Evolutionary conservation across 176 grass and related monocot species (phyloP).

Genomic region (Pontederia crassipes): DNA sequence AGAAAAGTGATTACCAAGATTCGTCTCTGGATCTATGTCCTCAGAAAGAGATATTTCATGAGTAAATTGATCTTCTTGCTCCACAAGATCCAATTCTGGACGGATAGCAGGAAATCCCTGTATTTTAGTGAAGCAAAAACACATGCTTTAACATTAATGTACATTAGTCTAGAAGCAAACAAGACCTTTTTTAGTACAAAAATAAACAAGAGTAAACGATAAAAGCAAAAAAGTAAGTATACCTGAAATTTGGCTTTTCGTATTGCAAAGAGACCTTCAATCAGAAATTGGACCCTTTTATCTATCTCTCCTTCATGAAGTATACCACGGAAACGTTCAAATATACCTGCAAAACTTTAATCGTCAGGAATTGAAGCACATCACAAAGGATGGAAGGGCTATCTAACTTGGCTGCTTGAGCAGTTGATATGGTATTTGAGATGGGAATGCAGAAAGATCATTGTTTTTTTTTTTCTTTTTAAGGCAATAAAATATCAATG

Average conservation of each 20-base stretch:
- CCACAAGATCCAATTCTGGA: slow-evolving; percentile 86
- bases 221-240: slow-evolving; percentile 11
- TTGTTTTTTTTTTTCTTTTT: too few relatives aligned
- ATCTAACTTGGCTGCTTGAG: too few relatives aligned
- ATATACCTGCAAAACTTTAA: slow-evolving; percentile 55
- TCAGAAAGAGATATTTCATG: slow-evolving; percentile 88
- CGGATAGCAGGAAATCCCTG: slow-evolving; percentile 91
- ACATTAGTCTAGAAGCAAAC: slow-evolving; percentile 11
- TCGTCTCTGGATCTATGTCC: slow-evolving; percentile 78
- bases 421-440: too few relatives aligned
- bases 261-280: slow-evolving; percentile 97
- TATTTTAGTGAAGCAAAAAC: slow-evolving; percentile 19
- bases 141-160: slow-evolving; percentile 7
- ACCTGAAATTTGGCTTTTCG: slow-evolving; percentile 99
- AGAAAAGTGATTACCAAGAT: slow-evolving; percentile 38
- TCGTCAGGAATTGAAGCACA: not conserved
- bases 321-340: slow-evolving; percentile 93
- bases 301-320: slow-evolving; percentile 98
- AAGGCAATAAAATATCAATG: too few relatives aligned
- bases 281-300: slow-evolving; percentile 87
- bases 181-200: not conserved
- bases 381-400: not conserved
- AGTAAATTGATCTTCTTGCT: slow-evolving; percentile 90
- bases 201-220: not conserved
- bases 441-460: not conserved